Evolutionary conservation across 306 rosid species (phyloP).

Genomic region (Sechiopsis laciniata): DNA sequence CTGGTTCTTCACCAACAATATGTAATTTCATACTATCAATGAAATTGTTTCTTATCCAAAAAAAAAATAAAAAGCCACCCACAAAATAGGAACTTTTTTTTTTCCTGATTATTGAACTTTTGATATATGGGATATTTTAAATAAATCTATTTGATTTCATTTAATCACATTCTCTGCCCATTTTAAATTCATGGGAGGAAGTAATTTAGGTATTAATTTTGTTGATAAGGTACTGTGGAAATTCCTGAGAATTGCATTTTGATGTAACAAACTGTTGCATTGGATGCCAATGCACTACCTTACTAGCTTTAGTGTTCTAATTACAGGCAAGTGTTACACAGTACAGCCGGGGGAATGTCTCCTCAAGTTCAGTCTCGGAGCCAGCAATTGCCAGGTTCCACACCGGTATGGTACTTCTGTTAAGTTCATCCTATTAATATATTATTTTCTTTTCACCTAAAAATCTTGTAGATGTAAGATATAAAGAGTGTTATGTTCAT

Average conservation of each 20-base stretch:
- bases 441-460: slow-evolving; percentile 19
- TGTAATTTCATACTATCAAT: too few relatives aligned
- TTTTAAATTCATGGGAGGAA: not conserved
- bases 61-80: too few relatives aligned
- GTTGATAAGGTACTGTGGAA: not conserved
- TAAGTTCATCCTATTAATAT: slow-evolving; percentile 21
- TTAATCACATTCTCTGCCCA: not conserved
- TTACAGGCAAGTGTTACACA: slow-evolving; percentile 91
- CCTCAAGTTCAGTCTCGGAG: slow-evolving; percentile 86
- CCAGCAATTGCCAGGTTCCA: slow-evolving; percentile 83
- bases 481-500: slow-evolving; percentile 40
- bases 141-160: not conserved
- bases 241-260: slow-evolving; percentile 1
- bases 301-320: slow-evolving; percentile 17
- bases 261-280: not conserved
- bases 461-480: slow-evolving; percentile 45
- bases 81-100: too few relatives aligned
- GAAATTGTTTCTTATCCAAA: too few relatives aligned
- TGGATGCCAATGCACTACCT: not conserved
- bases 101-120: too few relatives aligned
- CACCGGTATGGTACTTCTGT: slow-evolving; percentile 48
- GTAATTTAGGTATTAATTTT: not conserved
- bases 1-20: too few relatives aligned
- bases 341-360: slow-evolving; percentile 78
- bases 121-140: too few relatives aligned